A percentile compares a stretch with the other conserved stretches of the same genome.
These are phyloP conservation scores for Pichia cabralensis DNA, from an alignment of 805 yeast genomes.

Conservation along the genomic window DNA sequence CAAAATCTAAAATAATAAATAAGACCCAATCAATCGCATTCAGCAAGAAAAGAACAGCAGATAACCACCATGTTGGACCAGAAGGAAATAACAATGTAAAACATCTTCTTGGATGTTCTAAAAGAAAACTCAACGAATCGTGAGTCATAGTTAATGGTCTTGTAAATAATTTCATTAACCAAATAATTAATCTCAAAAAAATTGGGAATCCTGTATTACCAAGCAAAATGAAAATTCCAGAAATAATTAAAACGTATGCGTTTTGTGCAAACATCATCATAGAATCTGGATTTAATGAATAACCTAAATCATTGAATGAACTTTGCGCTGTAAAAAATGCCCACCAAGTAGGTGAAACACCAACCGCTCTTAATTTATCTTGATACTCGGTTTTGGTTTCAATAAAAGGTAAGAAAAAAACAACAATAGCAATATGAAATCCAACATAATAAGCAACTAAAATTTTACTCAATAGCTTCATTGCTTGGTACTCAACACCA, in stretches of 20 bases:
- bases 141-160: conserved; percentile 51
- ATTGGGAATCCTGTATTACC: conserved; percentile 97
- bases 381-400: conserved; percentile 32
- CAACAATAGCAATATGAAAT: conserved; percentile 48
- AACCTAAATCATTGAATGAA: conserved; percentile 78
- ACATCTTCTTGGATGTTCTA: conserved; percentile 96
- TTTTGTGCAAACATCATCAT: conserved; percentile 58
- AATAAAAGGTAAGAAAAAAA: conserved; percentile 57
- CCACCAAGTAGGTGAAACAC: conserved; percentile 85
- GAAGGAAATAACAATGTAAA: conserved; percentile 88
- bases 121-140: conserved; percentile 75
- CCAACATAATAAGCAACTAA: conserved; percentile 65
- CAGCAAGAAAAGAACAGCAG: conserved; percentile 59
- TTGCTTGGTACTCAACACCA: conserved; percentile 92
- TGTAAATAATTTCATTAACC: conserved; percentile 63
- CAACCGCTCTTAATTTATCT: conserved; percentile 37
- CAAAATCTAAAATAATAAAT: conserved; percentile 69
- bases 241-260: conserved; percentile 52
- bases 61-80: conserved; percentile 91
- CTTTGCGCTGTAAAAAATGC: conserved; percentile 76
- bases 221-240: conserved; percentile 65
- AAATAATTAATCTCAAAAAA: conserved; percentile 66
- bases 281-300: conserved; percentile 72
- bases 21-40: conserved; percentile 73
- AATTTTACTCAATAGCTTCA: conserved; percentile 62